A percentile compares a stretch with the other conserved stretches of the same genome.
These are phyloP conservation scores for Globisporangium paroecandrum DNA, from an alignment of 352 stramenopile genomes.

Conservation along the genomic window DNA sequence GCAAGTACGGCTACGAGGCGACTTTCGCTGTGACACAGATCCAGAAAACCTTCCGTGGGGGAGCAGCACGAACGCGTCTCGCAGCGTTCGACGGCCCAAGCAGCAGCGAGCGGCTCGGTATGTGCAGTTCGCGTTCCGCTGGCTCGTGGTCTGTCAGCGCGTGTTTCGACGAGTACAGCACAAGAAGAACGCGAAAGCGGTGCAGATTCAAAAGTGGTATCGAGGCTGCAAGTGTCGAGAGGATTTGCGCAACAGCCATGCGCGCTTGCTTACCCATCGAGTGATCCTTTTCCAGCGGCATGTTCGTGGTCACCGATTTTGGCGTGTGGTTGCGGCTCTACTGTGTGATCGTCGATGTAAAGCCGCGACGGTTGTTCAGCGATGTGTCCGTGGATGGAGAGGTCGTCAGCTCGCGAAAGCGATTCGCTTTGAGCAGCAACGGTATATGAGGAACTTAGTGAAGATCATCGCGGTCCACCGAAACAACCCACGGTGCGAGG, in stretches of 20 bases:
- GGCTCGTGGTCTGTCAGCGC: conserved; percentile 22
- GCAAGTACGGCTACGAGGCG: conserved; percentile 42
- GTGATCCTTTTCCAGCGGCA: conserved; percentile 42
- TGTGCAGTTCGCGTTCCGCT: conserved; percentile 40
- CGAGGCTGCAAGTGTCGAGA: conserved; percentile 32
- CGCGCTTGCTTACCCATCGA: conserved; percentile 26
- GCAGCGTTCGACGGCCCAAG: conserved; percentile 34
- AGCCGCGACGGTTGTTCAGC: conserved; percentile 33
- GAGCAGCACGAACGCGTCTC: conserved; percentile 29
- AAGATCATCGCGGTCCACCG: conserved; percentile 22
- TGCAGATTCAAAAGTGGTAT: conserved; percentile 46
- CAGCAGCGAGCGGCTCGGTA: conserved; percentile 29
- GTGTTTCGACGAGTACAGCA: conserved; percentile 20
- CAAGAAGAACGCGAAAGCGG: conserved; percentile 25
- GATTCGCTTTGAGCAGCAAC: conserved; percentile 40
- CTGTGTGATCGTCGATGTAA: conserved; percentile 28
- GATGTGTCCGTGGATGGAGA: conserved; percentile 35
- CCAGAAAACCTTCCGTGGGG: conserved; percentile 45
- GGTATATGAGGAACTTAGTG: conserved; percentile 28
- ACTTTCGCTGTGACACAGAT: conserved; percentile 59
- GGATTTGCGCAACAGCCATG: conserved; percentile 20
- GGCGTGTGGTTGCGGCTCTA: conserved; percentile 36
- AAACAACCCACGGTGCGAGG: conserved; percentile 22
- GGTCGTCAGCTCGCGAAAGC: conserved; percentile 23
- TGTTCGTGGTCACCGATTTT: conserved; percentile 40